Conservation (phyloP, 2,329 filamentous ascomycete genomes). For the Cercospora brassicicola region DNA sequence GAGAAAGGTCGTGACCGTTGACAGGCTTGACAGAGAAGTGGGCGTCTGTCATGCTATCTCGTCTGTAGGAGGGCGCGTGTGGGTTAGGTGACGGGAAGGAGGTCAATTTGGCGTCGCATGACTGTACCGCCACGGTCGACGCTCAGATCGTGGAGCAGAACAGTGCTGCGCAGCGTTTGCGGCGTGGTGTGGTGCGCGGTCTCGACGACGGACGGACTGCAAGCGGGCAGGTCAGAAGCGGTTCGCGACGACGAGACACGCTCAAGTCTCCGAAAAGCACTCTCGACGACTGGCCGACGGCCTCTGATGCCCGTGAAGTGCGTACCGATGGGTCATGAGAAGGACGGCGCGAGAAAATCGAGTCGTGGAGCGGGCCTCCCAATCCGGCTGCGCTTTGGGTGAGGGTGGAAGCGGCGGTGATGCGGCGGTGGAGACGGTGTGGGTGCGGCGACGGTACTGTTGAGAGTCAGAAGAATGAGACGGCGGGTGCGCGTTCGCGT, state of each 20-base stretch:
- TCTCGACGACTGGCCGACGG: conserved; percentile 4
- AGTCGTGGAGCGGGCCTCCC: conserved; percentile 12
- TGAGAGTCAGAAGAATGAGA: conserved; percentile 1
- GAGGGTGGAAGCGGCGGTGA: conserved; percentile 10
- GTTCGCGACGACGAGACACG: background rate
- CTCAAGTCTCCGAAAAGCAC: conserved; percentile 9
- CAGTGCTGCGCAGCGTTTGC: conserved; percentile 16
- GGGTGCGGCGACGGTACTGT: background rate
- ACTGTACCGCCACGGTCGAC: conserved; percentile 32
- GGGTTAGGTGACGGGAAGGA: conserved; percentile 36
- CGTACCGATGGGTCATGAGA: conserved; percentile 24
- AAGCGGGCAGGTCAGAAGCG: conserved; percentile 20
- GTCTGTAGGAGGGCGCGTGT: conserved; percentile 31
- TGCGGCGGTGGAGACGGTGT: background rate
- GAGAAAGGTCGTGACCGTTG: conserved; percentile 34
- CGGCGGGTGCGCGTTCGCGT: background rate
- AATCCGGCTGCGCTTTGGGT: conserved; percentile 12
- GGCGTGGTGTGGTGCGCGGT: conserved; percentile 21
- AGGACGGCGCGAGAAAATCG: conserved; percentile 14
- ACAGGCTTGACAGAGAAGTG: conserved; percentile 37
- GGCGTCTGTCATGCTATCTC: conserved; percentile 44
- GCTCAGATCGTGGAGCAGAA: conserved; percentile 18
- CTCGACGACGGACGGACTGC: conserved; percentile 21
- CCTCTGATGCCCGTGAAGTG: conserved; percentile 4
- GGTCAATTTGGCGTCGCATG: conserved; percentile 40